Conservation (phyloP, 1,284 basidiomycete genomes). For the Coniferiporia weirii region DNA sequence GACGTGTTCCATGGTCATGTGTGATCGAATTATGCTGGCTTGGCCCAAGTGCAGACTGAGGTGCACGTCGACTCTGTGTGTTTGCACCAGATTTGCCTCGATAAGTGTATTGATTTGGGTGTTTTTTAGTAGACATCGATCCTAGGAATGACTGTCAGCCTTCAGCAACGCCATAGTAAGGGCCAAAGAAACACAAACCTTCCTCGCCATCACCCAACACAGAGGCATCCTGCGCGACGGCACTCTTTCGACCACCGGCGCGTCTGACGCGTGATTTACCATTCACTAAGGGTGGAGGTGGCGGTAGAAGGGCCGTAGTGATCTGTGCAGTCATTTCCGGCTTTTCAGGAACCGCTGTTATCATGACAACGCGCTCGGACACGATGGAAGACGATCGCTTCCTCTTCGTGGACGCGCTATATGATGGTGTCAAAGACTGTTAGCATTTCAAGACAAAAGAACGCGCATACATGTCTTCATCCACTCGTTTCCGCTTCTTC, state of each 20-base stretch:
- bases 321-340: neutral
- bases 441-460: conserved; percentile 10
- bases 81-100: conserved; percentile 33
- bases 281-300: conserved; percentile 5
- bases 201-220: conserved; percentile 54
- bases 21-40: conserved; percentile 20
- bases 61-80: conserved; percentile 10
- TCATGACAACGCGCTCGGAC: conserved; percentile 10
- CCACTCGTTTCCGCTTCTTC: conserved; percentile 70
- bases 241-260: conserved; percentile 28
- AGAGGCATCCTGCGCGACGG: conserved; percentile 32
- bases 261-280: conserved; percentile 11
- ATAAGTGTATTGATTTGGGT: conserved; percentile 57
- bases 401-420: conserved; percentile 41
- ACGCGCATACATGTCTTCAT: conserved; percentile 60
- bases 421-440: conserved; percentile 21
- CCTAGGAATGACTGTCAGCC: neutral
- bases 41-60: conserved; percentile 9
- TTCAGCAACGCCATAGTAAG: neutral
- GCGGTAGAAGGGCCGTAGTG: conserved; percentile 11
- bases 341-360: conserved; percentile 3
- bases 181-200: conserved; percentile 38
- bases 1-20: conserved; percentile 43
- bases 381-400: conserved; percentile 15
- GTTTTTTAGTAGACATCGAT: conserved; percentile 26